A percentile compares a stretch with the other conserved stretches of the same genome.
Evolutionary conservation across 192 early-diverging fungal genomes (phyloP).

Genomic region (Diversispora eburnea): DNA sequence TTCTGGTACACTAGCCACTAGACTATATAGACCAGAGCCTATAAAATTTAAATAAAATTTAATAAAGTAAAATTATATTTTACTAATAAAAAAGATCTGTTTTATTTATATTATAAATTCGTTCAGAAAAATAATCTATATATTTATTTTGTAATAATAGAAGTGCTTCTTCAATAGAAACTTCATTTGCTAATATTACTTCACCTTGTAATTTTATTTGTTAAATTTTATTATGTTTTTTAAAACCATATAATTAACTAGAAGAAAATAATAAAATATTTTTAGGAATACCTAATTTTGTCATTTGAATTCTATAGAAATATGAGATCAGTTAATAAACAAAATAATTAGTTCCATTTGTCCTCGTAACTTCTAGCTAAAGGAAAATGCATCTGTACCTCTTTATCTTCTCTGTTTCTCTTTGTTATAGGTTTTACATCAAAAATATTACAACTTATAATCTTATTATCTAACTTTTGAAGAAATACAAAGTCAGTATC

Average conservation of each 20-base stretch:
- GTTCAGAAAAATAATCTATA: not conserved
- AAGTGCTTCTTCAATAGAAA: not conserved
- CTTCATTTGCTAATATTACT: not conserved
- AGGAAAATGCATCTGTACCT: too few relatives aligned
- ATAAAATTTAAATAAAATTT: not conserved
- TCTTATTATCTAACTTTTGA: too few relatives aligned
- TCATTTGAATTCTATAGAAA: too few relatives aligned
- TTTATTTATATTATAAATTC: constrained; percentile 28
- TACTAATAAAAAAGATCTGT: constrained; percentile 25
- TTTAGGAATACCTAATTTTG: not conserved
- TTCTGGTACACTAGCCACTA: too few relatives aligned
- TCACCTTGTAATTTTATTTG: constrained; percentile 18
- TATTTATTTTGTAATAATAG: constrained; percentile 7
- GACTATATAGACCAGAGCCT: too few relatives aligned
- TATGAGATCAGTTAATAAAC: too few relatives aligned
- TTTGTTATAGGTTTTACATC: too few relatives aligned
- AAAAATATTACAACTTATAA: too few relatives aligned
- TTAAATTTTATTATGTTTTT: constrained; percentile 34
- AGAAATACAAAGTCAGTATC: too few relatives aligned
- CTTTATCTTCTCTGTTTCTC: too few relatives aligned
- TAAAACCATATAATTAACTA: constrained; percentile 43
- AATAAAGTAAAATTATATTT: not conserved
- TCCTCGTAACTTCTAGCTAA: too few relatives aligned
- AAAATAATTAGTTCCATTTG: too few relatives aligned
- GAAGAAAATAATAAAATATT: constrained; percentile 33